Base-by-base conservation (phyloP, 2,329 filamentous ascomycete species). In the Botryotinia globosa region DNA sequence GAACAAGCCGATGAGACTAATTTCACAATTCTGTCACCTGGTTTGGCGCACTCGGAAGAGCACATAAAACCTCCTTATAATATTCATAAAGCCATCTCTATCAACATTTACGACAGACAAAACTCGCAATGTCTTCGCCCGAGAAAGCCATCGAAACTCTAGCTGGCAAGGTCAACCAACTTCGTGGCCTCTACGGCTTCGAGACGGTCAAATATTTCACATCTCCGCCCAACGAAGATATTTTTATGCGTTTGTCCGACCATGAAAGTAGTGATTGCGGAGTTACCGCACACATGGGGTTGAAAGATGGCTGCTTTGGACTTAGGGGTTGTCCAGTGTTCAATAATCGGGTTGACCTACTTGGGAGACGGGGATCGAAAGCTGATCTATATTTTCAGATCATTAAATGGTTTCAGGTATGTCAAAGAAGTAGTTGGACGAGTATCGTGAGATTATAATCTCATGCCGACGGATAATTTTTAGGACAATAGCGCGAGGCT, bases 341-440 rank as follows among this genome's bases (percentile, higher is more conserved):
- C 44, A n/a, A 18, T 5, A 51, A 22, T 8, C 7, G 29, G 6
- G 42, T 45, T 4, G 29, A 45, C 8, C 4, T 45, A 18, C 42
- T 45, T 64, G 29, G 63, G 8, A 65, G 29, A 32, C 25, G 16
- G 29, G 63, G 10, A 20, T 34, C 42, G 3, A 48, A 25, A 22
- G 29, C 29, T 48, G 22, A n/a, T 51, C 5, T 48, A 10, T 29
- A 1, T 20, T 37, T 44, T n/a, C 63, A n/a, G 20, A 2, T n/a
- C 7, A 25, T 66, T 1, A 10, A 10, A 18, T 51, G 44, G 44
- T 51, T 66, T 14, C 34, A 51, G 32, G 44, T 51, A 66, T 25
- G 18, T 32, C 12, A 1, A 16, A 0, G n/a, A 9, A n/a, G 1
- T 1, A 12, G 8, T 3, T 3, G 8, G 12, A 7, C 6, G 6